Percentiles rank a stretch among this genome's conserved stretches.
phyloP scores from a whole-genome alignment of 2,329 filamentous ascomycete species.

The Fusarium longipes region DNA sequence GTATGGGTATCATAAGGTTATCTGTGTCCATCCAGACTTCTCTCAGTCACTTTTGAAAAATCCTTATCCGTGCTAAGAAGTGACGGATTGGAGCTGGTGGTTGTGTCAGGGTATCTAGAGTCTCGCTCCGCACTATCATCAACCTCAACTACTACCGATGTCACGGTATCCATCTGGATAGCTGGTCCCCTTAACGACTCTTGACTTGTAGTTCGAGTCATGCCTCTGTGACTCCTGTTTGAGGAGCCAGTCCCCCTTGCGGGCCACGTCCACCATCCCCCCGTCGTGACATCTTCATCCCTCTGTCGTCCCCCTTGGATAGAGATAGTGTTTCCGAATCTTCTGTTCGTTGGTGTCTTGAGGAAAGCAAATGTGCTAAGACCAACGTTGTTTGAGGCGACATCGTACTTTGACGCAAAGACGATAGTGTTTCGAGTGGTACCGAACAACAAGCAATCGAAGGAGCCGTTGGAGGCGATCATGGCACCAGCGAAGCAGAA shows the following conservation, averaged over 20 bases:
- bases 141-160: constrained; percentile 55
- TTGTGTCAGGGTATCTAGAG: constrained; percentile 41
- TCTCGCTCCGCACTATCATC: constrained; percentile 46
- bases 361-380: constrained; percentile 64
- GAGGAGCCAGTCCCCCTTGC: constrained; percentile 8
- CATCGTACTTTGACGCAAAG: constrained; percentile 53
- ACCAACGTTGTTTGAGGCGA: constrained; percentile 59
- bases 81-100: constrained; percentile 42
- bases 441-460: constrained; percentile 66
- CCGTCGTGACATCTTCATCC: constrained; percentile 24
- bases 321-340: constrained; percentile 57
- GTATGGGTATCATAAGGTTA: not conserved
- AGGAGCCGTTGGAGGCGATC: constrained; percentile 66
- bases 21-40: constrained; percentile 14
- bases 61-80: constrained; percentile 47
- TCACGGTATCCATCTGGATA: constrained; percentile 59
- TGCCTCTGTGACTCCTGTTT: constrained; percentile 22
- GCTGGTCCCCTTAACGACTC: constrained; percentile 52
- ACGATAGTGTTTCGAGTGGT: constrained; percentile 65
- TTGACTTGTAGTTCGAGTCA: constrained; percentile 45
- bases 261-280: constrained; percentile 48
- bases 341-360: constrained; percentile 52
- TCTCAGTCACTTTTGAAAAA: constrained; percentile 15
- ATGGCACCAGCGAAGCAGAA: constrained; percentile 70
- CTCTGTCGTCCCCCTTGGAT: constrained; percentile 48